Conservation (phyloP, 1,284 basidiomycete genomes). For the Termitomyces sp. region DNA sequence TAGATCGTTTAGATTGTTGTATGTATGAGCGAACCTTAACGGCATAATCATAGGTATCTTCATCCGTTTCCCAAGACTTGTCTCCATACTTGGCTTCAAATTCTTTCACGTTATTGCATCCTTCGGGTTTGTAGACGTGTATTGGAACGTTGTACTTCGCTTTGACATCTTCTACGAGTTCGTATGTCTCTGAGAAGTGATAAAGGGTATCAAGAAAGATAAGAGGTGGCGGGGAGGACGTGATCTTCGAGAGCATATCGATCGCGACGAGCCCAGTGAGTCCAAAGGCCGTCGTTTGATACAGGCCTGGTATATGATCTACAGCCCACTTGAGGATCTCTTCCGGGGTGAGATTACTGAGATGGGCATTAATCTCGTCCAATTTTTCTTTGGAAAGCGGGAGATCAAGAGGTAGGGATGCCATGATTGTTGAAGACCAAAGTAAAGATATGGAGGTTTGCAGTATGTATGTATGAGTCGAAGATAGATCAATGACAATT, state of each 20-base stretch:
- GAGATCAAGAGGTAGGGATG: slow-evolving; percentile 46
- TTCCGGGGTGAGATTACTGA: slow-evolving; percentile 68
- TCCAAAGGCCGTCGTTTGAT: slow-evolving; percentile 93
- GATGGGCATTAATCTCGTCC: slow-evolving; percentile 66
- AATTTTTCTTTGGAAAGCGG: slow-evolving; percentile 66
- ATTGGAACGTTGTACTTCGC: slow-evolving; percentile 72
- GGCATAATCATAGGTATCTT: slow-evolving; percentile 85
- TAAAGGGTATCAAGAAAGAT: slow-evolving; percentile 97
- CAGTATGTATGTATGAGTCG: too few species aligned
- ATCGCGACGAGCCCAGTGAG: slow-evolving; percentile 87
- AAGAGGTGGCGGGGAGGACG: slow-evolving; percentile 57
- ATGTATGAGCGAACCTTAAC: slow-evolving; percentile 67
- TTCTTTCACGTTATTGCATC: slow-evolving; percentile 62
- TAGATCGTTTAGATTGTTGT: not conserved
- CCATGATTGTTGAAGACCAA: slow-evolving; percentile 12
- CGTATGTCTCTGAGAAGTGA: slow-evolving; percentile 92
- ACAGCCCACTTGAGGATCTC: slow-evolving; percentile 83
- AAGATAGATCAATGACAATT: not conserved
- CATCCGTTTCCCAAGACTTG: slow-evolving; percentile 85
- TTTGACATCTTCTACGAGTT: slow-evolving; percentile 79
- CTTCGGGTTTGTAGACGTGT: slow-evolving; percentile 77
- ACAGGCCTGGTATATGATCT: slow-evolving; percentile 71
- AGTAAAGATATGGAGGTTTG: not conserved
- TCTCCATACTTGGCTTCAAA: slow-evolving; percentile 85
- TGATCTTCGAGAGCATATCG: slow-evolving; percentile 87